Base-by-base conservation (phyloP, 352 stramenopile genomes). In the Saprolegnia parasitica region DNA sequence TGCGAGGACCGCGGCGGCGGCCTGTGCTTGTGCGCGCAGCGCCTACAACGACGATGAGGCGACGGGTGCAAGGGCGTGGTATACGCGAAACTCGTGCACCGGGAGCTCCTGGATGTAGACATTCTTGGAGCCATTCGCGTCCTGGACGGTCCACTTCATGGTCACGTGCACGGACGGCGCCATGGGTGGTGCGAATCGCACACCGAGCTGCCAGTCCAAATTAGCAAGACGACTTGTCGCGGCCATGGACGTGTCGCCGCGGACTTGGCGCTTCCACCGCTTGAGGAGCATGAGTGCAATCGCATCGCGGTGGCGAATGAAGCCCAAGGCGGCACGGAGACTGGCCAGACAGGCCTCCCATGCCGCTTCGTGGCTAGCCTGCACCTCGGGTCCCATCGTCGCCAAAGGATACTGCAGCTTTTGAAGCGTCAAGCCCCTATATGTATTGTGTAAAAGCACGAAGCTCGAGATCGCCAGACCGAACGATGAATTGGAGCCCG, bases 261-360 rank as follows among this genome's bases (percentile, higher is more conserved):
- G 37, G 55, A 62, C 26, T n/a, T 62, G 55, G 18, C 55, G 55
- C 55, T 62, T 62, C 55, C 55, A 62, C 55, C 35, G 55, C 35
- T 62, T 62, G 26, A 62, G 32, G 15, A 62, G 16, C 18, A 13
- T 11, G 5, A 21, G 21, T 6, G 55, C 26, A 40, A 62, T 46
- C 6, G 32, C 55, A 46, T 62, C 55, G 26, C 55, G 55, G 26
- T 62, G n/a, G 5, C 23, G 55, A 46, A 62, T 62, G 3, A 6
- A 0, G 16, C 55, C 55, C 18, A 62, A 29, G 4, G 55, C 55
- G 18, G 26, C 4, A 10, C 40, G 55, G 4, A 62, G 21, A 11
- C 40, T 10, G 13, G 5, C 18, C 13, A 62, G 40, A 0, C 23
- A 23, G 20, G 55, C n/a, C 18, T 62, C 32, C 55, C 55, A 62